Percentiles rank a stretch among this genome's conserved stretches.
Conservation (phyloP, 345 rosid species). For the Sonneratia caseolaris region DNA sequence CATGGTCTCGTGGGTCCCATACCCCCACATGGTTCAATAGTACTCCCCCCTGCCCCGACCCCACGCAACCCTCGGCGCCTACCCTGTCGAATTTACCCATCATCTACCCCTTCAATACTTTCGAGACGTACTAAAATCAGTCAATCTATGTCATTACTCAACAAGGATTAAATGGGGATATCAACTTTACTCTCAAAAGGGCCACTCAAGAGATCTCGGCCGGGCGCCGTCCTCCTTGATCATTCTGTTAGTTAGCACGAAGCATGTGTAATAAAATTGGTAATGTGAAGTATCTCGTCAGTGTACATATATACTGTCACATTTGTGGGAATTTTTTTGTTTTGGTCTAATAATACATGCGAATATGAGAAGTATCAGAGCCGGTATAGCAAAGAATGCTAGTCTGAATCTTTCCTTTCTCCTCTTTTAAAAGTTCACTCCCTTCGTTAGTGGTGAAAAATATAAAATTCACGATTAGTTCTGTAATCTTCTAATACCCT, state of each 20-base stretch:
- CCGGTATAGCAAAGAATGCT: neutral
- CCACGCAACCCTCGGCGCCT: neutral
- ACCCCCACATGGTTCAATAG: constrained; percentile 30
- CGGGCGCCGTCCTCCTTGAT: neutral
- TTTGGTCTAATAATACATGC: neutral
- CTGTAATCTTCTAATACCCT: no score
- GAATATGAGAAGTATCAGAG: neutral
- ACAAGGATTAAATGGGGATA: neutral
- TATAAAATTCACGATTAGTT: no score
- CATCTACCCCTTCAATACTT: no score
- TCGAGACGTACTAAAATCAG: no score
- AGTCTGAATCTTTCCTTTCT: no score
- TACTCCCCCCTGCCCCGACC: neutral
- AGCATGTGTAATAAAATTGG: neutral
- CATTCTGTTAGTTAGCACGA: neutral
- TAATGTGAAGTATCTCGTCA: neutral
- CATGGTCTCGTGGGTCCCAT: constrained; percentile 23
- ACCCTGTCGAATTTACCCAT: neutral
- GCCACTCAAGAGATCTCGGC: neutral
- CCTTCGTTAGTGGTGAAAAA: no score
- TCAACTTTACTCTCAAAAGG: neutral
- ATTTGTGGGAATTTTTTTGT: neutral
- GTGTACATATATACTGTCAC: neutral
- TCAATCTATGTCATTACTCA: neutral
- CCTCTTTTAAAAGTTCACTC: no score